Percentiles rank a stretch among this genome's conserved stretches.
These are phyloP conservation scores for Hypholoma fasciculare DNA, from an alignment of 768 basidiomycete genomes.

Conservation along the genomic window DNA sequence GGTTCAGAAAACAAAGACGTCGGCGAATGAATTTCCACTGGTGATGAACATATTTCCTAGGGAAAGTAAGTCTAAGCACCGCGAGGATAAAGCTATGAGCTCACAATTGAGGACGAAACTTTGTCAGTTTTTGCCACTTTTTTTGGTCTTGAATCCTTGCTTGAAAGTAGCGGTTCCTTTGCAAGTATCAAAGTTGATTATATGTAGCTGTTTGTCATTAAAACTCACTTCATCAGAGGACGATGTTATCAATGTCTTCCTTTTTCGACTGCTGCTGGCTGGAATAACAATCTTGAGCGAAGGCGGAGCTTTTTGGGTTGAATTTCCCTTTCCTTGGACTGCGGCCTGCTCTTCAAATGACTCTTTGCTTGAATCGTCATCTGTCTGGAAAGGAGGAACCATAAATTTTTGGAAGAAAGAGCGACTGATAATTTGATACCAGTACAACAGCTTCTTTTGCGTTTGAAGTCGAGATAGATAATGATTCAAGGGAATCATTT, in stretches of 20 bases:
- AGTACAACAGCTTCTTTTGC: not conserved
- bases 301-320: not conserved
- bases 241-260: slow-evolving; percentile 8
- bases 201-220: not conserved
- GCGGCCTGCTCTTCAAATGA: not conserved
- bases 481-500: not conserved
- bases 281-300: slow-evolving; percentile 11
- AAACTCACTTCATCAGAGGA: slow-evolving; percentile 15
- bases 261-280: slow-evolving; percentile 6
- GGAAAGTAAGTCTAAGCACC: not conserved
- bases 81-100: not conserved
- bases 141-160: not conserved
- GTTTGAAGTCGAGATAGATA: not conserved
- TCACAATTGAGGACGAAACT: not conserved
- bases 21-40: not conserved
- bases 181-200: not conserved
- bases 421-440: not conserved
- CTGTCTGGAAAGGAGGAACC: not conserved
- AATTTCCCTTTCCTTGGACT: not conserved
- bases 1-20: slow-evolving; percentile 11
- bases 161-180: slow-evolving; percentile 8
- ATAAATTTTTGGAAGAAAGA: not conserved
- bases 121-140: not conserved
- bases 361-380: not conserved
- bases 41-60: slow-evolving; percentile 3